Evolutionary conservation across 1,284 basidiomycete genomes (phyloP).

Genomic region (Moniliophthora roreri): DNA sequence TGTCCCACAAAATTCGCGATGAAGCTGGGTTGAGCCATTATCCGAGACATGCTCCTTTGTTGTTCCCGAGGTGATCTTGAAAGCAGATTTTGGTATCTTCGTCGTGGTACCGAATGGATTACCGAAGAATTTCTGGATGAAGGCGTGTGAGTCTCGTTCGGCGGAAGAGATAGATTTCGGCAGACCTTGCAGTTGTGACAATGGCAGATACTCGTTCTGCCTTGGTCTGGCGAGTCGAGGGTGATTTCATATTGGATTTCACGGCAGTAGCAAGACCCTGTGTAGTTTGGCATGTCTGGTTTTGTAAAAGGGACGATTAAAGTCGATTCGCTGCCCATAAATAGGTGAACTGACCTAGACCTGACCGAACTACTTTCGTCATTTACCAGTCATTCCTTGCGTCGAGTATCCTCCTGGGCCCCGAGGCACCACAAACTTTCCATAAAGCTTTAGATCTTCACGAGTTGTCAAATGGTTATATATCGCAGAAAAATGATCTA

Average conservation of each 20-base stretch:
- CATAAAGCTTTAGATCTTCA: no score
- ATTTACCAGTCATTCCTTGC: no score
- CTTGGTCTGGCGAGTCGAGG: slow-evolving; percentile 18
- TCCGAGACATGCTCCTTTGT: slow-evolving; percentile 4
- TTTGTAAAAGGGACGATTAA: no score
- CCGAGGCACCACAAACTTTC: no score
- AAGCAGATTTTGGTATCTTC: slow-evolving; percentile 1
- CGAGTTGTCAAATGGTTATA: no score
- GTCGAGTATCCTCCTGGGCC: no score
- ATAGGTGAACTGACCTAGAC: no score
- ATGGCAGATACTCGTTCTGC: slow-evolving; percentile 21
- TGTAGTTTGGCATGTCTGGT: neutral
- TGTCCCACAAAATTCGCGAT: slow-evolving; percentile 3
- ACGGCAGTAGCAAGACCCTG: slow-evolving; percentile 20
- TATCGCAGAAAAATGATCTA: no score
- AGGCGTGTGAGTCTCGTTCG: slow-evolving; percentile 11
- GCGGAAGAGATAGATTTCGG: neutral
- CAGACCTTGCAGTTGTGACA: slow-evolving; percentile 21
- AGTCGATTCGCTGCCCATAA: no score
- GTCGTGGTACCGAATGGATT: slow-evolving; percentile 5
- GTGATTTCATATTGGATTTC: slow-evolving; percentile 18
- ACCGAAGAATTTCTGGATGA: slow-evolving; percentile 4
- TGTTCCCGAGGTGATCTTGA: slow-evolving; percentile 1
- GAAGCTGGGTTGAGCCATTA: slow-evolving; percentile 5
- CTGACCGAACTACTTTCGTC: no score